These are phyloP conservation scores for Peniophora sp. DNA, from an alignment of 1,284 basidiomycete species.

Conservation along the genomic window DNA sequence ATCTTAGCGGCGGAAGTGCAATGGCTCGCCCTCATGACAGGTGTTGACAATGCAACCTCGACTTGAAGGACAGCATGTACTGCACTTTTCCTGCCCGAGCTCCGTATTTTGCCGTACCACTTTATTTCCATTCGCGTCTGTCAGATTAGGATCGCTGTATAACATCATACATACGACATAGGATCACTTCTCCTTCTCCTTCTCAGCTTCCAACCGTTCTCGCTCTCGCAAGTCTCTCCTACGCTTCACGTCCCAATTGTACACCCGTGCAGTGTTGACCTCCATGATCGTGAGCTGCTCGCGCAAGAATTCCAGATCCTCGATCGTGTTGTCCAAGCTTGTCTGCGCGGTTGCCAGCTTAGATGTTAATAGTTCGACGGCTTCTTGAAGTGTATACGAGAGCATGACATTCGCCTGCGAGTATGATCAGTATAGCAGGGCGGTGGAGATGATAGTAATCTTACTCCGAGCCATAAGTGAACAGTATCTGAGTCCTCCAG, in stretches of 20 bases:
- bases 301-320: slow-evolving; percentile 89
- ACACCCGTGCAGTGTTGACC: slow-evolving; percentile 93
- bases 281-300: slow-evolving; percentile 98
- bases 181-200: background rate
- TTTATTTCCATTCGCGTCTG: too few species aligned
- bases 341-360: slow-evolving; percentile 77
- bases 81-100: too few species aligned
- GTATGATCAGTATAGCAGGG: background rate
- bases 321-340: slow-evolving; percentile 63
- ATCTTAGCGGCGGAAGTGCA: too few species aligned
- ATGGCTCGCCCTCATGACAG: too few species aligned
- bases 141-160: too few species aligned
- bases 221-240: slow-evolving; percentile 54
- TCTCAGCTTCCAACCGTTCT: slow-evolving; percentile 21
- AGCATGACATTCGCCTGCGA: slow-evolving; percentile 94
- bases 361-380: slow-evolving; percentile 65
- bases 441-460: slow-evolving; percentile 24
- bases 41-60: too few species aligned
- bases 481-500: slow-evolving; percentile 85
- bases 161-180: background rate
- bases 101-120: too few species aligned
- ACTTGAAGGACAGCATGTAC: too few species aligned
- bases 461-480: slow-evolving; percentile 93
- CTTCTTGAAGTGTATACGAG: slow-evolving; percentile 83
- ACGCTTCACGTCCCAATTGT: slow-evolving; percentile 93